phyloP scores from a whole-genome alignment of 2,329 filamentous ascomycete genomes.

The Verticillium longisporum region DNA sequence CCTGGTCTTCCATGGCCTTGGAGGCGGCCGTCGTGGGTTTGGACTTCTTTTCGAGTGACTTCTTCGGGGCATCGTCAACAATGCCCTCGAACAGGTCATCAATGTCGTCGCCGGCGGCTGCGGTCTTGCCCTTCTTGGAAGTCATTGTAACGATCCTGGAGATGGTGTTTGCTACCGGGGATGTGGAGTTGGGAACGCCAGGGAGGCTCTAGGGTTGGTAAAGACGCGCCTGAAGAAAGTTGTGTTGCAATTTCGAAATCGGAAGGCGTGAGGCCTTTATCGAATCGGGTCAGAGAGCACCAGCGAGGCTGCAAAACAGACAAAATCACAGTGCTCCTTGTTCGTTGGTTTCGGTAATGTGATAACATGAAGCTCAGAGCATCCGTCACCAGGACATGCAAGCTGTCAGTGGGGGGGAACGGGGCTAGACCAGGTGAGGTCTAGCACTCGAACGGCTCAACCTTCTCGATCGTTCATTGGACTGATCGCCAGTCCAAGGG shows the following conservation, averaged over 20 bases:
- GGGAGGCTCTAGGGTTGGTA: neutral
- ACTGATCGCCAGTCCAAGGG: neutral
- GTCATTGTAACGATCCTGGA: constrained; percentile 38
- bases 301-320: neutral
- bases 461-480: too few relatives aligned
- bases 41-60: constrained; percentile 32
- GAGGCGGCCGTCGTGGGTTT: constrained; percentile 42
- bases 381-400: neutral
- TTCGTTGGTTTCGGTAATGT: neutral
- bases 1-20: constrained; percentile 51
- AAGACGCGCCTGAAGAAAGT: neutral
- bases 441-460: neutral
- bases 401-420: neutral
- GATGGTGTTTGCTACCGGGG: constrained; percentile 1
- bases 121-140: constrained; percentile 51
- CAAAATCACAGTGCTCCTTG: neutral
- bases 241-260: neutral
- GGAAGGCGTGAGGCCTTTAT: neutral
- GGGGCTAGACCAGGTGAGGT: neutral
- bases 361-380: neutral
- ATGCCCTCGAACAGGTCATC: constrained; percentile 61
- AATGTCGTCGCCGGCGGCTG: constrained; percentile 53
- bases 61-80: constrained; percentile 45
- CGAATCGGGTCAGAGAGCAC: neutral
- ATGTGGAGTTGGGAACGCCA: neutral